Evolutionary conservation across 1,284 basidiomycete species (phyloP).

Genomic region (Retiboletus flavoniger): DNA sequence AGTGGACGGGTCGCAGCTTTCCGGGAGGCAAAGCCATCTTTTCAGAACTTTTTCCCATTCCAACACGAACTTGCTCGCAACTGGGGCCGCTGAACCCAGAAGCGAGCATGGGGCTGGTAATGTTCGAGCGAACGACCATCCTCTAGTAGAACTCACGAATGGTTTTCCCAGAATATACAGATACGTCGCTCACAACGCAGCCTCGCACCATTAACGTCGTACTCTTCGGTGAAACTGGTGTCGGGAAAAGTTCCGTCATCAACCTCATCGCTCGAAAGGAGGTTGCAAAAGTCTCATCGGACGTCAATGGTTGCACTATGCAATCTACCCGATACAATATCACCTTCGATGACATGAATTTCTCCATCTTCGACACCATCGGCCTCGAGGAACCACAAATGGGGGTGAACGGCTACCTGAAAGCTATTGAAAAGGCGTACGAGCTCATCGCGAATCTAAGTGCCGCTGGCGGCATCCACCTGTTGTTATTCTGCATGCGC

Average conservation of each 20-base stretch:
- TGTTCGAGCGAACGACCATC: background rate
- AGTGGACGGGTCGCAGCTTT: background rate
- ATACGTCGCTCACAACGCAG: background rate
- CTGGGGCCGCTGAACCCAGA: background rate
- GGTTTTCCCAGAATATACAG: conserved; percentile 1
- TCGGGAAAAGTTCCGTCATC: conserved; percentile 37
- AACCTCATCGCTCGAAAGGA: conserved; percentile 32
- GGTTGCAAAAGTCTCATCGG: conserved; percentile 32
- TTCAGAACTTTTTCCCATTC: background rate
- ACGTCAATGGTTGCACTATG: conserved; percentile 33
- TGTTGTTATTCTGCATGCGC: conserved; percentile 42
- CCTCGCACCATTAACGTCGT: conserved; percentile 24
- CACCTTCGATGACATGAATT: conserved; percentile 20
- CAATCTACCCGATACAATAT: conserved; percentile 26
- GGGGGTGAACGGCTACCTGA: conserved; percentile 28
- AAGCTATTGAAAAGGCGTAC: conserved; percentile 38
- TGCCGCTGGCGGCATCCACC: conserved; percentile 35
- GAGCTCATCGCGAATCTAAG: conserved; percentile 35
- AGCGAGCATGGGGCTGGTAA: conserved; percentile 13
- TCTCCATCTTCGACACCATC: conserved; percentile 40
- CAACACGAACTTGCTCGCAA: background rate
- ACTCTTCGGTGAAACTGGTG: conserved; percentile 36
- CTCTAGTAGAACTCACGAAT: conserved; percentile 10
- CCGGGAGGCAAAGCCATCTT: background rate
- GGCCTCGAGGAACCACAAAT: conserved; percentile 42